Conservation (phyloP, 2,329 filamentous ascomycete genomes). For the Venturia effusa region DNA sequence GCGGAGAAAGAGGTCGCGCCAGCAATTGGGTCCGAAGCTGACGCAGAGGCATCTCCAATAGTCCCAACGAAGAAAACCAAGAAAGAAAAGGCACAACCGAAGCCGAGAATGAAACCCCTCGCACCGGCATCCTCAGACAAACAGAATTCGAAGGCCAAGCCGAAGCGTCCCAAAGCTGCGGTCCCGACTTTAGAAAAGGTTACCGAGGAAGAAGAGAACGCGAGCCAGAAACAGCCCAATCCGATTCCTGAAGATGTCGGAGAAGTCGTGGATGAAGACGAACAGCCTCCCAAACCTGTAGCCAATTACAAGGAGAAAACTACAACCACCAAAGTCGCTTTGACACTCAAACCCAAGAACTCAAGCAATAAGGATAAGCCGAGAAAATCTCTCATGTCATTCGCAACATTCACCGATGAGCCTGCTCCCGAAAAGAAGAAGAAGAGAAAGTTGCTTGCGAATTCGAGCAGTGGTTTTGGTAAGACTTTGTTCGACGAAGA, state of each 20-base stretch:
- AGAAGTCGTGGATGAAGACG: conserved; percentile 25
- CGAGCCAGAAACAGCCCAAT: conserved; percentile 23
- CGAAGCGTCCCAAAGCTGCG: conserved; percentile 22
- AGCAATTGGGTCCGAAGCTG: conserved; percentile 15
- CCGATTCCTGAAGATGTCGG: conserved; percentile 17
- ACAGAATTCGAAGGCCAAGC: conserved; percentile 30
- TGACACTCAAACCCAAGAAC: conserved; percentile 24
- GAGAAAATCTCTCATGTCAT: conserved; percentile 40
- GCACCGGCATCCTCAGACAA: conserved; percentile 34
- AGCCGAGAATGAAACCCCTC: conserved; percentile 30
- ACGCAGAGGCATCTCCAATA: conserved; percentile 22
- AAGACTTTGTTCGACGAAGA: conserved; percentile 58
- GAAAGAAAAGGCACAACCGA: conserved; percentile 13
- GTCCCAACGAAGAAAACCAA: conserved; percentile 18
- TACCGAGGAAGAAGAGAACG: conserved; percentile 31
- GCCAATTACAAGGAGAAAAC: conserved; percentile 13
- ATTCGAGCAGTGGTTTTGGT: conserved; percentile 23
- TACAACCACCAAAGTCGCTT: conserved; percentile 7
- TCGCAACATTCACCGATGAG: conserved; percentile 29
- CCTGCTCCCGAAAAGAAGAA: conserved; percentile 36
- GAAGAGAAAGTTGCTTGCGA: conserved; percentile 49
- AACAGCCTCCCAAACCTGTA: conserved; percentile 12
- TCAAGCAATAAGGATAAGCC: conserved; percentile 16
- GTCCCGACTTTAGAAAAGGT: conserved; percentile 32
- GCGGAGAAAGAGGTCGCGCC: conserved; percentile 8